Percentiles rank a stretch among this genome's conserved stretches.
Evolutionary conservation across 805 yeast species (phyloP).

Genomic region (Nematodospora valgi): DNA sequence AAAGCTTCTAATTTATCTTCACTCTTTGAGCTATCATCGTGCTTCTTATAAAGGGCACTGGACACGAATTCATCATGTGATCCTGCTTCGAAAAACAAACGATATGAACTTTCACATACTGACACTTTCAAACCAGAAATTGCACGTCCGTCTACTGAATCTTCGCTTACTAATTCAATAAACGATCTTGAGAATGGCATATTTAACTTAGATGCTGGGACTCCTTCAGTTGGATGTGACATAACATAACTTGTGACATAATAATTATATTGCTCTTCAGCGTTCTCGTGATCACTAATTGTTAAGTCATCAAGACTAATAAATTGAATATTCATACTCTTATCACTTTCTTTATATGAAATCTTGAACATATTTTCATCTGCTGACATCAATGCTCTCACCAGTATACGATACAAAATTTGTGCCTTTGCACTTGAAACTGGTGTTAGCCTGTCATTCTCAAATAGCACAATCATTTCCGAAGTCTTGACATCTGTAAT

Average conservation of each 20-base stretch:
- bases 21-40: conserved; percentile 20
- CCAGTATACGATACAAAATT: conserved; percentile 85
- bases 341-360: conserved; percentile 54
- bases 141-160: conserved; percentile 58
- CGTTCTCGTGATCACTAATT: conserved; percentile 60
- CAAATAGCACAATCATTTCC: conserved; percentile 78
- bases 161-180: conserved; percentile 53
- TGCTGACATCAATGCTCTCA: conserved; percentile 67
- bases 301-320: conserved; percentile 88
- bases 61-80: conserved; percentile 79
- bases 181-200: conserved; percentile 73
- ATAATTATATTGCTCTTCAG: conserved; percentile 87
- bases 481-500: conserved; percentile 77
- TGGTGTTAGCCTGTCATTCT: conserved; percentile 64
- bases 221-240: conserved; percentile 97
- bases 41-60: conserved; percentile 45
- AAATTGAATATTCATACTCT: conserved; percentile 67
- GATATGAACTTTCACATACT: conserved; percentile 72
- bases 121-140: conserved; percentile 74
- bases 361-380: conserved; percentile 95
- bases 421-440: conserved; percentile 80
- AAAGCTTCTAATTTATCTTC: conserved; percentile 33
- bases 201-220: conserved; percentile 68
- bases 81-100: conserved; percentile 74
- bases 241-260: conserved; percentile 88